Conservation (phyloP, 805 yeast species). For the Barnettozyma californica region DNA sequence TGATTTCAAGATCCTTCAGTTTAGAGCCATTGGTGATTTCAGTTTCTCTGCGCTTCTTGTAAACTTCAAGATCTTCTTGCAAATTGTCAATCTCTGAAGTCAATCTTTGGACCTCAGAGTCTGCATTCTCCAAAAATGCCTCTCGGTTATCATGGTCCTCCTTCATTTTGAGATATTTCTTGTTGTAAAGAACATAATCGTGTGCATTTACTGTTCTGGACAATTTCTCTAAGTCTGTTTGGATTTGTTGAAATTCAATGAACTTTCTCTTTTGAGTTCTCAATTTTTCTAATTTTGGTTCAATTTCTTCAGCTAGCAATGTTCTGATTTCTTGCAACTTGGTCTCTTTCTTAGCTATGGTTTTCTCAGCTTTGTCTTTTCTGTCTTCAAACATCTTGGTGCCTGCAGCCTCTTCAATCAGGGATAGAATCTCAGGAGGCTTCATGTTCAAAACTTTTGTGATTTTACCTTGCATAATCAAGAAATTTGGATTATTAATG, state of each 20-base stretch:
- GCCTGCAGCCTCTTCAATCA: slow-evolving; percentile 98
- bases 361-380: slow-evolving; percentile 83
- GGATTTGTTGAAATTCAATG: slow-evolving; percentile 81
- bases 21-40: slow-evolving; percentile 58
- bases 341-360: slow-evolving; percentile 86
- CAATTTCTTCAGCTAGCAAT: slow-evolving; percentile 79
- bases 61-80: slow-evolving; percentile 53
- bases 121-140: slow-evolving; percentile 35
- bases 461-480: slow-evolving; percentile 98
- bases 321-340: slow-evolving; percentile 74
- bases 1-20: slow-evolving; percentile 52
- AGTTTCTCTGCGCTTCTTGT: slow-evolving; percentile 46
- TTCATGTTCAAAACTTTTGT: slow-evolving; percentile 97
- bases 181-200: slow-evolving; percentile 47
- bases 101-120: slow-evolving; percentile 40
- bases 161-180: slow-evolving; percentile 39
- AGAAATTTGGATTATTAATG: slow-evolving; percentile 93
- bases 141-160: slow-evolving; percentile 39
- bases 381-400: slow-evolving; percentile 93
- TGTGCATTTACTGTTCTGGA: slow-evolving; percentile 73
- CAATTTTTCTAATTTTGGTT: slow-evolving; percentile 80
- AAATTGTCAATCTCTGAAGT: slow-evolving; percentile 52
- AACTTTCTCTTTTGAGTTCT: slow-evolving; percentile 78
- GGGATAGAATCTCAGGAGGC: slow-evolving; percentile 80
- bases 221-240: slow-evolving; percentile 71